Base-by-base conservation (phyloP, 1,284 basidiomycete genomes). In the Ustilago lituana region DNA sequence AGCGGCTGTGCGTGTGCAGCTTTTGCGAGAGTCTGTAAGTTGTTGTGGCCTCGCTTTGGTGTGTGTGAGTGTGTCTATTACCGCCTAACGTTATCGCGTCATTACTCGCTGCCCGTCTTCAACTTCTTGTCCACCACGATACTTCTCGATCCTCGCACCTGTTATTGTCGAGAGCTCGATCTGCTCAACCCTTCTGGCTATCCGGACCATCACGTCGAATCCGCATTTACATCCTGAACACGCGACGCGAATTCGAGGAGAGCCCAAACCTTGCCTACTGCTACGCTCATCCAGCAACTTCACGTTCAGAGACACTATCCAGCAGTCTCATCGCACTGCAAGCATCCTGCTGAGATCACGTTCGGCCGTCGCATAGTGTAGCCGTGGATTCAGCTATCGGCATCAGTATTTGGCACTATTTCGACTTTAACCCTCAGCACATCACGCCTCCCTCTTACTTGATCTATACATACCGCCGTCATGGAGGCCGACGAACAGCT, bases 401-500 rank as follows among this genome's bases (percentile, higher is more conserved):
- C 43, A 14, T 3, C 33, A 5, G 23, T 32, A 22, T 24, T 26
- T 26, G 27, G 26, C 40, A 11, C 12, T 19, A 12, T 10, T 17
- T 23, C 31, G 14, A n/a, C 27, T 17, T n/a, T 31, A 23, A 29
- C 41, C 24, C n/a, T 31, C n/a, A n/a, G 20, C 44, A 23, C 44
- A 36, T 35, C 36, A 37, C n/a, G n/a, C 27, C 27, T 29, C 27
- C n/a, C n/a, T n/a, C n/a, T n/a, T n/a, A n/a, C n/a, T n/a, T n/a
- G n/a, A n/a, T n/a, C n/a, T 27, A 29, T n/a, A 44, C 8, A 49
- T 29, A 35, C 14, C 12, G 38, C 31, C 47, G 76, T 8, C 19
- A 81, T 81, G 79, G 78, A 81, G 33, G 58, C 69, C 58, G 80
- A 80, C 65, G 80, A 82, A 57, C 76, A 76, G 59, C 70, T 82